Evolutionary conservation across 768 basidiomycete genomes (phyloP).

Genomic region (Leccinum incarnatum): DNA sequence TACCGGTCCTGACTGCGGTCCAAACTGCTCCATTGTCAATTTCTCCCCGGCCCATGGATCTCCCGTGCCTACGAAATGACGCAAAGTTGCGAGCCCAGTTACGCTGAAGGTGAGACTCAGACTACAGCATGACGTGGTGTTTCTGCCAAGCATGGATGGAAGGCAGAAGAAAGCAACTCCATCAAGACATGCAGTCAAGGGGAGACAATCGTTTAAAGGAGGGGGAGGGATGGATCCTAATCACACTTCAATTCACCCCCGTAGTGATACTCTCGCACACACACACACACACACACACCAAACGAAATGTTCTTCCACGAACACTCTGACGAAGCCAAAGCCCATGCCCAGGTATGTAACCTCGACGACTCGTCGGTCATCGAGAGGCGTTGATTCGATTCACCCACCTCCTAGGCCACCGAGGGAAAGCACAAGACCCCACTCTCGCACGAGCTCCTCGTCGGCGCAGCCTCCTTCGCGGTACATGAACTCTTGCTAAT

Average conservation of each 20-base stretch:
- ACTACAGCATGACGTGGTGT: too few species aligned
- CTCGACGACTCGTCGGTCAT: background rate
- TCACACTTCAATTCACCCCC: background rate
- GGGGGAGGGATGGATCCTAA: background rate
- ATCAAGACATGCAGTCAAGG: background rate
- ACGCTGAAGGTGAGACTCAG: too few species aligned
- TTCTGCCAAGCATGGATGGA: too few species aligned
- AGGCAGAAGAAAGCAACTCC: too few species aligned
- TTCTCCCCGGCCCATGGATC: too few species aligned
- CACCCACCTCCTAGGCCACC: slow-evolving; percentile 12
- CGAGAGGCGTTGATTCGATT: background rate
- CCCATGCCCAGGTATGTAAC: slow-evolving; percentile 14
- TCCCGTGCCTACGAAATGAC: too few species aligned
- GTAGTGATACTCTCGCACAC: background rate
- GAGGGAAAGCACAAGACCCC: slow-evolving; percentile 17
- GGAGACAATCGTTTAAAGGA: background rate
- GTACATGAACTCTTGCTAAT: background rate
- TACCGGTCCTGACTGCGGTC: too few species aligned
- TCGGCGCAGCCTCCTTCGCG: slow-evolving; percentile 31
- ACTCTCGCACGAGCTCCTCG: slow-evolving; percentile 28
- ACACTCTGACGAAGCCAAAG: slow-evolving; percentile 25
- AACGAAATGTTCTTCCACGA: slow-evolving; percentile 23
- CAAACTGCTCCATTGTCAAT: too few species aligned
- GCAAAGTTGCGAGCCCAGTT: too few species aligned
- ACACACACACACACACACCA: background rate